phyloP scores from a whole-genome alignment of 176 grass and related monocot species.

The Eremochloa ophiuroides region DNA sequence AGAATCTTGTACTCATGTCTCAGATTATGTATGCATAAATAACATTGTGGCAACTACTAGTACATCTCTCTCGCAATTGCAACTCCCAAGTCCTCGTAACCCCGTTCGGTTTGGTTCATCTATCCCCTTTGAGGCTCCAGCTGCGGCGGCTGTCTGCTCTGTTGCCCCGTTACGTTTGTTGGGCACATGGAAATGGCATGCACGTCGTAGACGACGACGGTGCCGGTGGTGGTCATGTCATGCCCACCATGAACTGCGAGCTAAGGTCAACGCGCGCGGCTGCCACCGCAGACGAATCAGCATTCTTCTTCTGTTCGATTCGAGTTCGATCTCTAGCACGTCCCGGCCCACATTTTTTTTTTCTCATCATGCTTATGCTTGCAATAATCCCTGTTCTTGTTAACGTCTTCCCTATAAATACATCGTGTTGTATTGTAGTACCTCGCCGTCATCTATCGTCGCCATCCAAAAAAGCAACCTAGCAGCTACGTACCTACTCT shows the following conservation, averaged over 20 bases:
- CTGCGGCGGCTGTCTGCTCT: background rate
- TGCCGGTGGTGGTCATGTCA: background rate
- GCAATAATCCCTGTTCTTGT: too few species aligned
- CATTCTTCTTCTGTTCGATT: background rate
- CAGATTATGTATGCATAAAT: too few species aligned
- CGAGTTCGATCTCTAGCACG: background rate
- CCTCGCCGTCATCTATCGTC: background rate
- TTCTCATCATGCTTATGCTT: too few species aligned
- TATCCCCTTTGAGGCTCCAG: background rate
- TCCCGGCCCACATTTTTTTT: background rate
- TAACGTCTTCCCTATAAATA: background rate
- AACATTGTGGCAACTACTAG: background rate
- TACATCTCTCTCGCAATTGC: background rate
- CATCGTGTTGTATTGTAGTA: too few species aligned
- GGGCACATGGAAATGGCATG: background rate
- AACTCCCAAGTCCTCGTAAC: background rate
- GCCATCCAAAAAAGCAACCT: too few species aligned
- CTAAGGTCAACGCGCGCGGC: conserved; percentile 16
- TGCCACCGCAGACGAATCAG: background rate
- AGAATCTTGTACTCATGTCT: too few species aligned
- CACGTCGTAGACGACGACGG: background rate
- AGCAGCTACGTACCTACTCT: fast-evolving
- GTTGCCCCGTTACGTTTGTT: background rate
- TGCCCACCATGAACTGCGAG: background rate
- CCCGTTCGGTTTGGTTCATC: background rate